Base-by-base conservation (phyloP, 1,284 basidiomycete species). In the Cerioporus squamosus region DNA sequence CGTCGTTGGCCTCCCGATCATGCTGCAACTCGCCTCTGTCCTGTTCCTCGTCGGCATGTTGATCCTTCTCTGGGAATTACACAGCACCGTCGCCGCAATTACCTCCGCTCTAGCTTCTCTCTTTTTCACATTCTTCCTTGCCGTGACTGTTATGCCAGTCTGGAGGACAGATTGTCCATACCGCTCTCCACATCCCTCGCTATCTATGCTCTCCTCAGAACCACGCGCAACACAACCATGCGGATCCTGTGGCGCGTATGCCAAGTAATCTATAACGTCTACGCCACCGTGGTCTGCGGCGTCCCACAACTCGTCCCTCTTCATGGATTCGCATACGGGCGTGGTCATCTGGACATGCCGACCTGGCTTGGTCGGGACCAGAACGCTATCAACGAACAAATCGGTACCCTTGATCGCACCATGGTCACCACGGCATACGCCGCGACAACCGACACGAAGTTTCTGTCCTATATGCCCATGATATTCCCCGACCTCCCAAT, bases 1-100 rank as follows among this genome's bases (percentile, higher is more conserved):
- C 44, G 51, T 69, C 40, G 44, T 58, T 12, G 40, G 57, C 8
- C 63, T 70, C 18, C 69, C 68, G 10, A 44, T 70, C 5, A 53
- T 70, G 23, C 65, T 68, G 1, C 67, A 70, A 42, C 33, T 66
- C 17, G 50, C 69, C 5, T 44, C 69, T 18, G 48, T 65, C 17
- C 59, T 70, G 40, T 65, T 65, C 56, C 45, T 65, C 18, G 48
- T 51, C 26, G 64, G 62, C 2, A 49, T 65, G 22, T 23, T 68
- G 26, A 51, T 66, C 31, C 57, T 69, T 6, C 48, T 68, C 14
- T 67, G 66, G 62, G 59, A 46, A 15, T 51, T 61, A 20, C 44
- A 62, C 54, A 26, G 42, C 46, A 58, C 63, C n/a, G 62, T 68
- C 9, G 64, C 66, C 12, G n/a, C 40, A n/a, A 40, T 58, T 6